Percentiles rank a stretch among this genome's conserved stretches.
Conservation (phyloP, 441 rosid genomes). For the Hura crepitans region DNA sequence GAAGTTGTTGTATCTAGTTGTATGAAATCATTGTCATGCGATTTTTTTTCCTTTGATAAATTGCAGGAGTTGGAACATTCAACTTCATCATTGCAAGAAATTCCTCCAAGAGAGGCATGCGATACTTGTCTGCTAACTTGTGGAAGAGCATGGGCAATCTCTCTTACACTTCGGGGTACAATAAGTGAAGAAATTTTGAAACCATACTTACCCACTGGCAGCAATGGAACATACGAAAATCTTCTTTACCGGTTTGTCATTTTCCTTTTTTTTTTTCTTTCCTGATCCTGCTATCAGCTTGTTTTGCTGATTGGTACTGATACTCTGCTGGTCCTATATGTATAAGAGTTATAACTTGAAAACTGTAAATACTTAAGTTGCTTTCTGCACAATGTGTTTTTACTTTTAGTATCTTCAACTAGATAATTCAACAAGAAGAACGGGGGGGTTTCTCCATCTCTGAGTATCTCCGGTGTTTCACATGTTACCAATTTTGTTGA, state of each 20-base stretch:
- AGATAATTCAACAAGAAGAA: background rate
- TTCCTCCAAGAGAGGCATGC: slow-evolving; percentile 29
- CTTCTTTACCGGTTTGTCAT: slow-evolving; percentile 68
- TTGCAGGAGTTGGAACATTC: slow-evolving; percentile 55
- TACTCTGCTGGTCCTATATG: background rate
- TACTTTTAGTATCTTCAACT: background rate
- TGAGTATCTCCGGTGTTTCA: background rate
- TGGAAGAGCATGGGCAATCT: slow-evolving; percentile 89
- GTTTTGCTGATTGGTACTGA: slow-evolving; percentile 10
- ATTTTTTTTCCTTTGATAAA: slow-evolving; percentile 15
- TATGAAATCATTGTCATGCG: slow-evolving; percentile 2
- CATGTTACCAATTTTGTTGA: background rate
- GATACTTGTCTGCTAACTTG: slow-evolving; percentile 45
- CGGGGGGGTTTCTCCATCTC: background rate
- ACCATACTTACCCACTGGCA: slow-evolving; percentile 37
- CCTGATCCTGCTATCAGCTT: background rate
- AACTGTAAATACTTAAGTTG: background rate
- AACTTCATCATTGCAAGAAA: slow-evolving; percentile 36
- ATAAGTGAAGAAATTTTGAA: slow-evolving; percentile 52
- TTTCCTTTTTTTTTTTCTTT: slow-evolving; percentile 4
- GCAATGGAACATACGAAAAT: slow-evolving; percentile 37
- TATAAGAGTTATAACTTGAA: background rate
- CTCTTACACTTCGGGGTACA: slow-evolving; percentile 48
- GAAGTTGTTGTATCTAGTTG: background rate
- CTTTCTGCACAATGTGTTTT: background rate